Base-by-base conservation (phyloP, 371 early-diverging fungal genomes). In the Chytridiales sp. region DNA sequence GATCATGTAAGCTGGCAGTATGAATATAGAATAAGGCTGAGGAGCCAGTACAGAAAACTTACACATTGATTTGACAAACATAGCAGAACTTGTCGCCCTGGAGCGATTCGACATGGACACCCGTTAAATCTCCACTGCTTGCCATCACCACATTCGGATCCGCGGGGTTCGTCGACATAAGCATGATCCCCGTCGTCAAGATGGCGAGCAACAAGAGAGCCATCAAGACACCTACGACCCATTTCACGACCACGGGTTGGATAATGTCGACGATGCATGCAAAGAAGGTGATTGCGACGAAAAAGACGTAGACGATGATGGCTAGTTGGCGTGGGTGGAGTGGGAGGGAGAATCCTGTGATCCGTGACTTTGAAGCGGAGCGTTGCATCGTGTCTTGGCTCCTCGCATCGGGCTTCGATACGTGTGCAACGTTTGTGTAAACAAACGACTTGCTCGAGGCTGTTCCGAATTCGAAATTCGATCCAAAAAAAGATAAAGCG, bases 1-100 rank as follows among this genome's bases (percentile, higher is more conserved):
- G n/a, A n/a, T 48, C 30, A 8, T 9, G 39, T 15, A 40, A 13
- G 8, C 43, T 40, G 36, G 8, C 17, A 39, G 13, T 4, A 35
- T 5, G 29, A 9, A 35, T 8, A 2, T 5, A 53, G 17, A 22
- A 11, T 39, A n/a, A 40, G 19, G 21, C 11, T 0, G 2, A 27
- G 0, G 8, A 5, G 15, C 42, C 8, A 47, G 44, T 22, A 60
- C 11, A 26, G 22, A 15, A 35, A 9, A 22, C 55, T 47, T 39
- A 62, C 62, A 64, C 65, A 29, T 53, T 8, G 1, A 44, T 39
- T n/a, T 53, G 31, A 34, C 65, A 64, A 22, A 64, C 55, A 24
- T n/a, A 15, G 39, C 65, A 64, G 39, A 29, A 59, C 44, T 55
- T 62, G 8, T 17, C 11, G 2, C 41, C 54, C 17, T n/a, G 26